These are phyloP conservation scores for Saccharomycopsis oosterbeekiorum DNA, from an alignment of 805 yeast species.

Conservation along the genomic window DNA sequence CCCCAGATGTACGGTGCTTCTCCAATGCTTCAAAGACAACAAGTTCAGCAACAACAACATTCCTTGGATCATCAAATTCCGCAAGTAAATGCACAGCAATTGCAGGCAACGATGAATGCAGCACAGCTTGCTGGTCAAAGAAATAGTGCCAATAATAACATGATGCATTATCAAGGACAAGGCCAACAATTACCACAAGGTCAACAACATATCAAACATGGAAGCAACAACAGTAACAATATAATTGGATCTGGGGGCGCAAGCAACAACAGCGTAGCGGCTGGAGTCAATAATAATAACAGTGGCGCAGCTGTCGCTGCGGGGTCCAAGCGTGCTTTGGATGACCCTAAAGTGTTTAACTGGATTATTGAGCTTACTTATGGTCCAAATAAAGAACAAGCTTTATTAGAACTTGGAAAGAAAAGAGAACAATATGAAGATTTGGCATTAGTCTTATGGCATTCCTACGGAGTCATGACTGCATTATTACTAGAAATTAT, in stretches of 20 bases:
- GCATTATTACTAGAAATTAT: conserved; percentile 82
- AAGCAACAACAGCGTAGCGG: background rate
- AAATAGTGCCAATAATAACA: background rate
- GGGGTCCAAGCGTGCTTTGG: conserved; percentile 35
- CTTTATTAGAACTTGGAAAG: conserved; percentile 83
- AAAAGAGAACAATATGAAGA: conserved; percentile 93
- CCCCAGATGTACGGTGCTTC: conserved; percentile 3
- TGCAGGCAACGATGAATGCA: conserved; percentile 18
- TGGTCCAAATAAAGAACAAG: conserved; percentile 89
- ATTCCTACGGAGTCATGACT: conserved; percentile 94
- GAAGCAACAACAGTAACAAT: conserved; percentile 20
- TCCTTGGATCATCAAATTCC: conserved; percentile 1
- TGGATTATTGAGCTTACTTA: conserved; percentile 87
- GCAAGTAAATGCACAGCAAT: conserved; percentile 16
- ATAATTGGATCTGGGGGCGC: conserved; percentile 2
- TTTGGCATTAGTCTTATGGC: conserved; percentile 87
- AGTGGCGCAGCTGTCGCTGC: conserved; percentile 12
- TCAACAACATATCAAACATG: conserved; percentile 10
- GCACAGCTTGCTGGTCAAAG: conserved; percentile 19
- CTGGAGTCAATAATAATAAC: background rate
- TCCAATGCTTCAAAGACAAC: conserved; percentile 10
- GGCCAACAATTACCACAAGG: conserved; percentile 14
- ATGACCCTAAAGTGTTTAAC: conserved; percentile 74
- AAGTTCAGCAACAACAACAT: conserved; percentile 8
- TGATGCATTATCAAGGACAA: conserved; percentile 13